Evolutionary conservation across 352 stramenopile genomes (phyloP), one percentile per base, ranked within the genome.

Genomic region (Globisporangium mamillatum): DNA sequence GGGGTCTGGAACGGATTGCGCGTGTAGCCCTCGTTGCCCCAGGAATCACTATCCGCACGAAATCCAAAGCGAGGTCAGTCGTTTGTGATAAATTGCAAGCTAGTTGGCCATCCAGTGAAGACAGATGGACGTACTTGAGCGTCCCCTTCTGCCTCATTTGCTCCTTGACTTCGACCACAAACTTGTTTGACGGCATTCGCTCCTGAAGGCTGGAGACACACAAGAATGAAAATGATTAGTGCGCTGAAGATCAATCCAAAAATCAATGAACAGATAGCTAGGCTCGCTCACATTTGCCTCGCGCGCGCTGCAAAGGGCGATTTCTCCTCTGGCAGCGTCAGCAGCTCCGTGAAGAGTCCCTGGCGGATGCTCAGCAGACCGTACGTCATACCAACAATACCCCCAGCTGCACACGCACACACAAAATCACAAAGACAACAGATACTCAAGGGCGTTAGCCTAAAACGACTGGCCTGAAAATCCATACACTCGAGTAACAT

Each of bases 111-210:
- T 20, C 12, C 38, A 46, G 12, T 12, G 16, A 46, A 41, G 22
- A 41, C 50, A 66, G 5, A 12, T 22, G 8, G 0, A 77, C 77
- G 67, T 74, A 92, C 84, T 75, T 86, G 48, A 74, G 60, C 22
- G 71, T 64, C 9, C 72, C 64, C 16, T 80, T 76, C 34, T 84
- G 69, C 36, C 74, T 72, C 55, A 92, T 79, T 29, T 79, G 79
- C 41, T 89, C 69, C 56, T 81, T 76, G 27, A 92, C 60, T 44
- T 89, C 78, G 34, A 86, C 29, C 25, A 88, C 80, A 36, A 86
- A 88, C 24, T 67, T 34, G 58, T 86, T 88, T 7, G 79, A 55
- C 10, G 80, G 80, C 1, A 83, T 75, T 59, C 86, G 76, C 27
- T 67, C 62, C 60, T 73, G 71, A 29, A 88, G 73, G 59, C 80